phyloP scores from a whole-genome alignment of 2,329 filamentous ascomycete genomes.

The Mollisiaceae sp. region DNA sequence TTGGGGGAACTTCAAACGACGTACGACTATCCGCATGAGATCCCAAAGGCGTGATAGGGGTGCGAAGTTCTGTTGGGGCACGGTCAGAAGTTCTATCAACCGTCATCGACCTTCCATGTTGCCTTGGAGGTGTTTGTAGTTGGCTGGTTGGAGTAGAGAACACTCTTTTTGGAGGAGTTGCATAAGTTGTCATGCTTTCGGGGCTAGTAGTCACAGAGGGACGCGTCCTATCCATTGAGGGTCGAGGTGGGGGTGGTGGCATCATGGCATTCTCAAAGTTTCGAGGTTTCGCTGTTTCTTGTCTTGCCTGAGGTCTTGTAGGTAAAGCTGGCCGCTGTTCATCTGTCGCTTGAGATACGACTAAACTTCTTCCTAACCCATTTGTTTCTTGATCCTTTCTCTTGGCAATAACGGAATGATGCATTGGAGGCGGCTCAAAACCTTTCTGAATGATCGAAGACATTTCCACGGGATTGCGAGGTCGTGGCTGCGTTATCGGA shows the following conservation, averaged over 20 bases:
- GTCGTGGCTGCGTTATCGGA: slow-evolving; percentile 56
- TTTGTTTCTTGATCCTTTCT: slow-evolving; percentile 51
- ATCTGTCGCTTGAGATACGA: slow-evolving; percentile 49
- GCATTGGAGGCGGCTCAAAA: slow-evolving; percentile 60
- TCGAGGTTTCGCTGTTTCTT: slow-evolving; percentile 39
- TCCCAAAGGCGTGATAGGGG: slow-evolving; percentile 31
- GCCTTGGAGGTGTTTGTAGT: slow-evolving; percentile 49
- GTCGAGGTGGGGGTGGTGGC: slow-evolving; percentile 38
- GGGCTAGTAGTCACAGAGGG: slow-evolving; percentile 25
- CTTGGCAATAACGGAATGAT: slow-evolving; percentile 53
- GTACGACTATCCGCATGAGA: slow-evolving; percentile 20
- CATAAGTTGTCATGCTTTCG: slow-evolving; percentile 21
- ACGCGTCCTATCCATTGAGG: slow-evolving; percentile 36
- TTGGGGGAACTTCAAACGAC: slow-evolving; percentile 24
- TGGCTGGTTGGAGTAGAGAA: slow-evolving; percentile 54
- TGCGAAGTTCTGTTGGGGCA: slow-evolving; percentile 46
- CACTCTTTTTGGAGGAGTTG: slow-evolving; percentile 50
- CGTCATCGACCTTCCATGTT: slow-evolving; percentile 55
- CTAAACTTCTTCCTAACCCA: slow-evolving; percentile 45
- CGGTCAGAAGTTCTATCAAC: slow-evolving; percentile 52
- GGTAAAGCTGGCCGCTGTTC: slow-evolving; percentile 56
- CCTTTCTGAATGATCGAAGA: slow-evolving; percentile 34
- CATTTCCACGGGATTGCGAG: slow-evolving; percentile 46
- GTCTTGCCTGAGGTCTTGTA: slow-evolving; percentile 47
- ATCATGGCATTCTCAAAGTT: slow-evolving; percentile 25